Percentiles rank a stretch among this genome's conserved stretches.
phyloP scores from a whole-genome alignment of 257 asterid genomes.

The Ballota nigra region DNA sequence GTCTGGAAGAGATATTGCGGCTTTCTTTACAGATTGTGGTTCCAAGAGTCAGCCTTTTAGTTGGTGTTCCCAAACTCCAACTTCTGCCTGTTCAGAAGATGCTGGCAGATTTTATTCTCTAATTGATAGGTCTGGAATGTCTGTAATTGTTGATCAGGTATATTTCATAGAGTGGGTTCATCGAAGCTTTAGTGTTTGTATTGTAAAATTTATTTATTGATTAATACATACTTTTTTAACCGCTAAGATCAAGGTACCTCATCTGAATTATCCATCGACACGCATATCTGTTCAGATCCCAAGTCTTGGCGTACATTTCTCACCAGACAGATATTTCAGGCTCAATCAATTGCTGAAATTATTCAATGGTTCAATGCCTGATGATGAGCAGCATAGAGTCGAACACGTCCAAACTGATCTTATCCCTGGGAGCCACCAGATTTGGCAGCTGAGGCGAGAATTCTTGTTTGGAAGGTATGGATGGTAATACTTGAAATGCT shows the following conservation, averaged over 20 bases:
- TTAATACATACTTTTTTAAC: slow-evolving; percentile 22
- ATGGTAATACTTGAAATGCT: slow-evolving; percentile 26
- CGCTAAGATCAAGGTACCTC: slow-evolving; percentile 77
- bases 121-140: slow-evolving; percentile 91
- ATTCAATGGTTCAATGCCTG: slow-evolving; percentile 54
- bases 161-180: slow-evolving; percentile 8
- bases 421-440: slow-evolving; percentile 81
- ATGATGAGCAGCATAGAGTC: slow-evolving; percentile 50
- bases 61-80: slow-evolving; percentile 53
- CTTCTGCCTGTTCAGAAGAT: slow-evolving; percentile 52
- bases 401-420: slow-evolving; percentile 54
- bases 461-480: slow-evolving; percentile 95
- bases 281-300: slow-evolving; percentile 89
- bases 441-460: slow-evolving; percentile 81
- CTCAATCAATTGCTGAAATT: slow-evolving; percentile 64
- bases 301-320: slow-evolving; percentile 90
- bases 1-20: slow-evolving; percentile 95
- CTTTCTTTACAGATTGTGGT: slow-evolving; percentile 73
- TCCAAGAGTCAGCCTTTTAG: slow-evolving; percentile 45
- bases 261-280: slow-evolving; percentile 81
- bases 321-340: slow-evolving; percentile 82
- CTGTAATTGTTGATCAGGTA: slow-evolving; percentile 96
- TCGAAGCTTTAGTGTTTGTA: slow-evolving; percentile 6
- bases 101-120: slow-evolving; percentile 58
- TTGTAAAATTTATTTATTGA: slow-evolving; percentile 14